phyloP scores from a whole-genome alignment of 306 rosid genomes.

The Dicorynia guianensis region DNA sequence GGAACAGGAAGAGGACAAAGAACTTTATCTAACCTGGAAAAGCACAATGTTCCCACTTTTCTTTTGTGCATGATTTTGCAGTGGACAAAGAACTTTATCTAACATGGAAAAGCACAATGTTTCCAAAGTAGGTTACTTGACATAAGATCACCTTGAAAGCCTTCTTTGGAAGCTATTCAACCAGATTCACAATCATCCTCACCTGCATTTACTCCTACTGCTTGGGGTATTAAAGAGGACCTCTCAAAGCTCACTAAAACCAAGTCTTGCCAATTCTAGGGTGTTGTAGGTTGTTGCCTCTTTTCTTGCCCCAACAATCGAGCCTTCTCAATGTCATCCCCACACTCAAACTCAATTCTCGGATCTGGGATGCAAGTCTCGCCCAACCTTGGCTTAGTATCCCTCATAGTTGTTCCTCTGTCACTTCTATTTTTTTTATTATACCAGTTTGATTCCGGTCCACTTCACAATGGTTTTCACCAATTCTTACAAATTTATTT shows the following conservation, averaged over 20 bases:
- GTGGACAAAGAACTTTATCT: too few species aligned
- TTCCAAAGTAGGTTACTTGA: conserved; percentile 11
- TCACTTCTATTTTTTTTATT: too few species aligned
- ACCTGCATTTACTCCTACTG: conserved; percentile 53
- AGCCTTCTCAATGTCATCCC: conserved; percentile 10
- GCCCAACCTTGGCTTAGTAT: not conserved
- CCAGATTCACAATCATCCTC: conserved; percentile 49
- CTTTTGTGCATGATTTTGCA: too few species aligned
- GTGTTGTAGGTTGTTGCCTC: conserved; percentile 96
- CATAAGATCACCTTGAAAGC: conserved; percentile 43
- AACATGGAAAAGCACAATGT: not conserved
- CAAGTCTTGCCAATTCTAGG: conserved; percentile 79
- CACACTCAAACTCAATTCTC: conserved; percentile 12
- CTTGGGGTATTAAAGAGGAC: conserved; percentile 83
- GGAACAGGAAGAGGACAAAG: too few species aligned
- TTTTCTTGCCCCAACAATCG: conserved; percentile 87
- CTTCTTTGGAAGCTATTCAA: conserved; percentile 40
- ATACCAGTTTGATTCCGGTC: too few species aligned
- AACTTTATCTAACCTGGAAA: not conserved
- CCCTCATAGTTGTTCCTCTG: too few species aligned
- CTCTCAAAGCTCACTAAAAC: conserved; percentile 77
- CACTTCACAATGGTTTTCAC: too few species aligned
- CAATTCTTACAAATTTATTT: too few species aligned
- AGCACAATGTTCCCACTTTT: not conserved
- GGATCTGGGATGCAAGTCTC: conserved; percentile 36